These are phyloP conservation scores for Globisporangium lucens DNA, from an alignment of 352 stramenopile genomes.

Conservation along the genomic window DNA sequence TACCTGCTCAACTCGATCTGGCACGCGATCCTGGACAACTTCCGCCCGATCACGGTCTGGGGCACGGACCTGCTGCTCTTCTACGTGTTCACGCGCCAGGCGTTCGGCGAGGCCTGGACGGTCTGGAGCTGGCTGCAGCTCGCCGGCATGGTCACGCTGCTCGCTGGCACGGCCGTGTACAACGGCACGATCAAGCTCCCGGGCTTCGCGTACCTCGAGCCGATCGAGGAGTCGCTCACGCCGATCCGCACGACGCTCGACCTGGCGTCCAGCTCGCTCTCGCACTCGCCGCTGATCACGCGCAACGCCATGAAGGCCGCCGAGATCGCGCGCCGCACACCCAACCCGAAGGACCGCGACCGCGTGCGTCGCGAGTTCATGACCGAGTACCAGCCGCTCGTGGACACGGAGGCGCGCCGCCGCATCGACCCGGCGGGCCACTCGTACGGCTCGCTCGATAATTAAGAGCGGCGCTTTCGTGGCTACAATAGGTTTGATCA, in stretches of 20 bases:
- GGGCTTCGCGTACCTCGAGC: slow-evolving; percentile 75
- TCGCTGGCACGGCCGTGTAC: slow-evolving; percentile 96
- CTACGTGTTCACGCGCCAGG: slow-evolving; percentile 89
- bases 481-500: slow-evolving; percentile 5
- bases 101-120: slow-evolving; percentile 95
- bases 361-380: slow-evolving; percentile 84
- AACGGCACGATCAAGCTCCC: slow-evolving; percentile 89
- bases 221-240: slow-evolving; percentile 56
- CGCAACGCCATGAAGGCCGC: slow-evolving; percentile 81
- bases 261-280: slow-evolving; percentile 52
- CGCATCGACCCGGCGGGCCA: slow-evolving; percentile 75
- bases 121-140: slow-evolving; percentile 94
- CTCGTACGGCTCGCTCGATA: slow-evolving; percentile 79
- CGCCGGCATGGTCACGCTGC: slow-evolving; percentile 89
- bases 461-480: slow-evolving; percentile 21
- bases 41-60: slow-evolving; percentile 96
- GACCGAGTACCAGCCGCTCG: slow-evolving; percentile 82
- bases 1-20: slow-evolving; percentile 96
- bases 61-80: slow-evolving; percentile 94
- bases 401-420: slow-evolving; percentile 48
- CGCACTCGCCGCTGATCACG: slow-evolving; percentile 74
- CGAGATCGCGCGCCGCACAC: slow-evolving; percentile 74
- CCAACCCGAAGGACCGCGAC: slow-evolving; percentile 75
- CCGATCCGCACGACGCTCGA: slow-evolving; percentile 67
- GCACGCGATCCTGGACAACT: slow-evolving; percentile 98